phyloP scores from a whole-genome alignment of 148 eudicot genomes.

The Polygonum maritimum region DNA sequence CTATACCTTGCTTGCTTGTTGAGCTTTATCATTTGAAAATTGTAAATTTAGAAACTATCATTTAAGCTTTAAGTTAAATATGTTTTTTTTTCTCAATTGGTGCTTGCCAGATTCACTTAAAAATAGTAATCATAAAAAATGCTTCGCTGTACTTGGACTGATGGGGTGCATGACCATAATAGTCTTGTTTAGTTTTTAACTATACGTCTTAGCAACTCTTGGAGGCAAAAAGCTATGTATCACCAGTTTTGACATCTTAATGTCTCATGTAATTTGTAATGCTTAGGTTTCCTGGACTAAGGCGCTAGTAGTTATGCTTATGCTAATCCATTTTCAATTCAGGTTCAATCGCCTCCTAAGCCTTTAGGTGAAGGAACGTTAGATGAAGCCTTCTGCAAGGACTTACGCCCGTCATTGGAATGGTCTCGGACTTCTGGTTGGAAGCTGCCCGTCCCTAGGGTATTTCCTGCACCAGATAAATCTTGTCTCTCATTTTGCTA shows the following conservation, averaged over 20 bases:
- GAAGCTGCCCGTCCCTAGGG: conserved; percentile 44
- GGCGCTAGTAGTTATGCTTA: background rate
- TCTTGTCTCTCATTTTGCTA: background rate
- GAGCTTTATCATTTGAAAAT: too few species aligned
- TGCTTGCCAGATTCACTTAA: background rate
- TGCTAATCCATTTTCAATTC: background rate
- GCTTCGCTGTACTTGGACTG: background rate
- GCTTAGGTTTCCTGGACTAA: background rate
- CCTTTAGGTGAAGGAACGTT: conserved; percentile 63
- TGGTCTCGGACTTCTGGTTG: conserved; percentile 78
- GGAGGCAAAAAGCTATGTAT: background rate
- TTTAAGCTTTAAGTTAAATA: too few species aligned
- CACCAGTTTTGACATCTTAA: background rate
- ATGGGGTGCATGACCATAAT: background rate
- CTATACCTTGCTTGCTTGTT: background rate
- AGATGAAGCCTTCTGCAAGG: conserved; percentile 42
- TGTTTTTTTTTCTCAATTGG: background rate
- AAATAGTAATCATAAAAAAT: background rate
- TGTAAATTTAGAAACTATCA: too few species aligned
- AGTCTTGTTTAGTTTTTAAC: background rate
- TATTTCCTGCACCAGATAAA: conserved; percentile 12
- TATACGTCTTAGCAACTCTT: background rate
- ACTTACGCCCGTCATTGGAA: conserved; percentile 73
- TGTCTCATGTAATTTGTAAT: background rate
- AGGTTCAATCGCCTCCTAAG: conserved; percentile 47